phyloP scores from a whole-genome alignment of 2,329 filamentous ascomycete genomes.

The Xylariales sp. region DNA sequence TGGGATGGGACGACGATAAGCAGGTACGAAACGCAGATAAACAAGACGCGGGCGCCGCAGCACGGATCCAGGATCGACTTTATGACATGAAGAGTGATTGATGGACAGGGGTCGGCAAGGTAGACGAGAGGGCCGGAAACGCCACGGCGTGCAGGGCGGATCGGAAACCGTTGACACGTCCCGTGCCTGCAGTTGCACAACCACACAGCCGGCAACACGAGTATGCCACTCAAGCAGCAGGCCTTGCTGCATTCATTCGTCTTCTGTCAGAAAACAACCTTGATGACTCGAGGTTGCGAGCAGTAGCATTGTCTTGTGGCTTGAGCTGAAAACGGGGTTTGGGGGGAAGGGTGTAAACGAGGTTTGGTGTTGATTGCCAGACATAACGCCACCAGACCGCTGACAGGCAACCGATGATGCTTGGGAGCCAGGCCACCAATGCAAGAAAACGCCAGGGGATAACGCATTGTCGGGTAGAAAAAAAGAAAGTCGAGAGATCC shows the following conservation, averaged over 20 bases:
- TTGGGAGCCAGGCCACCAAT: background rate
- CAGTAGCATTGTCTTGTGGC: background rate
- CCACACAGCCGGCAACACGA: conserved; percentile 4
- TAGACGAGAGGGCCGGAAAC: background rate
- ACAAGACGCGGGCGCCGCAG: background rate
- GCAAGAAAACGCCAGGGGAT: background rate
- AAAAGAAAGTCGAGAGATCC: background rate
- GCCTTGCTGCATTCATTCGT: background rate
- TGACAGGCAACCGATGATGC: background rate
- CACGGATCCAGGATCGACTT: conserved; percentile 2
- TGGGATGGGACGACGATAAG: background rate
- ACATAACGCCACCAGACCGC: background rate
- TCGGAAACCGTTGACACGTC: background rate
- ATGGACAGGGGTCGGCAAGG: conserved; percentile 2
- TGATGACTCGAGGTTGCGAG: background rate
- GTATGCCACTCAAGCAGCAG: background rate
- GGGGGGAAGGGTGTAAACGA: background rate
- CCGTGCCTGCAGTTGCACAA: conserved; percentile 4
- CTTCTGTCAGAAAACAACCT: background rate
- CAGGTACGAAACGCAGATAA: background rate
- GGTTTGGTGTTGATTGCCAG: background rate
- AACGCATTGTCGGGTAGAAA: background rate
- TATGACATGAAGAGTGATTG: background rate
- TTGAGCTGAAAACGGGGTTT: background rate
- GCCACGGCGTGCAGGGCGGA: background rate